Percentiles rank a stretch among this genome's conserved stretches.
These are phyloP conservation scores for Globisporangium emineosum DNA, from an alignment of 352 stramenopile genomes.

Conservation along the genomic window DNA sequence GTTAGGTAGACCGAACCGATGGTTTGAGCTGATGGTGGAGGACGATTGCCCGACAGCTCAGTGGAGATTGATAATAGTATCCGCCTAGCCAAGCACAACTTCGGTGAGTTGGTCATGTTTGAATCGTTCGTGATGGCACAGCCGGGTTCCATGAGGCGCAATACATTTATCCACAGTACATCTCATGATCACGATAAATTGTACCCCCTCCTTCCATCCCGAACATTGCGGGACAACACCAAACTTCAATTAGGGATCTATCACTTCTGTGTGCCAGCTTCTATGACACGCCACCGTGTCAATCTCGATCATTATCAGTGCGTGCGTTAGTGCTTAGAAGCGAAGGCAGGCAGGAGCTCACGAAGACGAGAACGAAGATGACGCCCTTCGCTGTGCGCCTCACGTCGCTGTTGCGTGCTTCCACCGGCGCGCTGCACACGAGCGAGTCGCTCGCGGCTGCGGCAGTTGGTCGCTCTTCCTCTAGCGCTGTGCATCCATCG, in stretches of 20 bases:
- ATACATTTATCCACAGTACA: neutral
- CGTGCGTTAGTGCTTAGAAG: neutral
- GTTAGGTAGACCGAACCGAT: too few relatives aligned
- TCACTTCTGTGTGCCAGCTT: neutral
- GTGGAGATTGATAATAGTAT: neutral
- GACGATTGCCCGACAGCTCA: neutral
- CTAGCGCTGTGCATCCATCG: neutral
- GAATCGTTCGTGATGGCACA: neutral
- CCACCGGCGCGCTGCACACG: neutral
- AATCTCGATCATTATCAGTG: neutral
- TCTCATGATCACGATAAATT: too few relatives aligned
- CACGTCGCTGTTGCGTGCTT: neutral
- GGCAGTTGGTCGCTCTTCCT: neutral
- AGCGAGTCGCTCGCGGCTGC: neutral
- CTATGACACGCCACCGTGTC: neutral
- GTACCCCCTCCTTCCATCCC: neutral
- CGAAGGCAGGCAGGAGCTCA: neutral
- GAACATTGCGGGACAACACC: neutral
- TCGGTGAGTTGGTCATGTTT: neutral
- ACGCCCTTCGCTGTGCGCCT: neutral
- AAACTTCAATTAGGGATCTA: neutral
- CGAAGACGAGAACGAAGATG: neutral
- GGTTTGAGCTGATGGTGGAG: too few relatives aligned
- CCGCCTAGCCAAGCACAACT: neutral
- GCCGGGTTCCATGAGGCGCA: neutral